Evolutionary conservation across 768 basidiomycete genomes (phyloP).

Genomic region (Hygrophoropsis aurantiaca): DNA sequence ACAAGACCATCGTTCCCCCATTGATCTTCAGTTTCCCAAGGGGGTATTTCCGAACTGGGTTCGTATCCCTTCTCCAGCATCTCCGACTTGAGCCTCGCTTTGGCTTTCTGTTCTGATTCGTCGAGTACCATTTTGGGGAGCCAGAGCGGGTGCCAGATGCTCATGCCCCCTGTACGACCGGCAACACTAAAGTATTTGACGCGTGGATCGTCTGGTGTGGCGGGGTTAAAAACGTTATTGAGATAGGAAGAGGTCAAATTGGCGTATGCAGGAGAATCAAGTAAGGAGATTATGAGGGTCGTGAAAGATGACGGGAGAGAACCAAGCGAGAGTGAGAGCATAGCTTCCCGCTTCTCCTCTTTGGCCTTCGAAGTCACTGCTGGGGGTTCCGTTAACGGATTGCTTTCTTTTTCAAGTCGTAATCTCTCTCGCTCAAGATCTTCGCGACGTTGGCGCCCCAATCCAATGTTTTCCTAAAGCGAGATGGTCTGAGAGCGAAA

Average conservation of each 20-base stretch:
- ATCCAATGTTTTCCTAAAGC: conserved; percentile 81
- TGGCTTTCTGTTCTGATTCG: conserved; percentile 66
- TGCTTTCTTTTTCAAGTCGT: not conserved
- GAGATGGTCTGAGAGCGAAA: conserved; percentile 3
- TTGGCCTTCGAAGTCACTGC: conserved; percentile 1
- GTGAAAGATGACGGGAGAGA: conserved; percentile 83
- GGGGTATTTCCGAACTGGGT: conserved; percentile 23
- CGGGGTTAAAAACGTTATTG: conserved; percentile 77
- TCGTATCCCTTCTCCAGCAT: conserved; percentile 28
- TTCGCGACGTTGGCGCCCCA: conserved; percentile 61
- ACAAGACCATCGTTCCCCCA: conserved; percentile 95
- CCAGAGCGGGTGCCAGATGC: conserved; percentile 95
- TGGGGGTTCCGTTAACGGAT: not conserved
- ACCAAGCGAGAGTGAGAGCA: conserved; percentile 50
- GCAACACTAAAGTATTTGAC: conserved; percentile 95
- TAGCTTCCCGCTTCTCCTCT: conserved; percentile 28
- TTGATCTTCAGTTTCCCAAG: conserved; percentile 51
- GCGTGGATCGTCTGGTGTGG: conserved; percentile 70
- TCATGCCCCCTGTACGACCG: conserved; percentile 64
- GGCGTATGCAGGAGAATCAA: conserved; percentile 96
- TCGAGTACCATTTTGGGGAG: conserved; percentile 94
- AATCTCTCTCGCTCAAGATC: conserved; percentile 5
- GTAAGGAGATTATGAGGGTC: conserved; percentile 78
- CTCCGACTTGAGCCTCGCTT: conserved; percentile 39
- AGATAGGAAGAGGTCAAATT: conserved; percentile 88